Percentiles rank a stretch among this genome's conserved stretches.
Evolutionary conservation across 768 basidiomycete species (phyloP).

Genomic region (Candolleomyces eurysporus): DNA sequence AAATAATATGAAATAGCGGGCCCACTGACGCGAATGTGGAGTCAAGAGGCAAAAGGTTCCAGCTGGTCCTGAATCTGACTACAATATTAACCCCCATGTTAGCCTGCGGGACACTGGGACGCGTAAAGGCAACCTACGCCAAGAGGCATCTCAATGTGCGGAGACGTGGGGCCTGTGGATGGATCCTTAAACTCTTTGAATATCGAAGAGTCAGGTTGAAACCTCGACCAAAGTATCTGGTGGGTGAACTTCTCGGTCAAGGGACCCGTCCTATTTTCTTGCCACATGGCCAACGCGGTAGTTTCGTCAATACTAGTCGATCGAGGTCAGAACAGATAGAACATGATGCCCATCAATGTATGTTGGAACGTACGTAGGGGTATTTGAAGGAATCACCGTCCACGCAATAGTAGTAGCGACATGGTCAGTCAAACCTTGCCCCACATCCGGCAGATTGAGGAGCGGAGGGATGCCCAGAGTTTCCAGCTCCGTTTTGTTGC

Average conservation of each 20-base stretch:
- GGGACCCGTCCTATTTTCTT: slow-evolving; percentile 18
- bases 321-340: no score
- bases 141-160: slow-evolving; percentile 17
- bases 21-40: neutral
- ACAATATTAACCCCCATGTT: neutral
- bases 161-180: slow-evolving; percentile 19
- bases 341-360: no score
- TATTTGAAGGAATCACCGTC: neutral
- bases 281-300: slow-evolving; percentile 20
- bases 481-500: slow-evolving; percentile 11
- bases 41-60: neutral
- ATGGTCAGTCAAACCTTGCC: slow-evolving; percentile 16
- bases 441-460: slow-evolving; percentile 16
- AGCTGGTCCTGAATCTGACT: no score
- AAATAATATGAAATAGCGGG: neutral
- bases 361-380: neutral
- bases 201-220: slow-evolving; percentile 16
- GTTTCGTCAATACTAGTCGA: slow-evolving; percentile 8
- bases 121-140: neutral
- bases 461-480: slow-evolving; percentile 10
- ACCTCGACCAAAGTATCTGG: slow-evolving; percentile 17
- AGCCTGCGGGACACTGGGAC: no score
- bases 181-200: slow-evolving; percentile 18
- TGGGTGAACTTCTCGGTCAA: slow-evolving; percentile 15
- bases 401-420: neutral